These are phyloP conservation scores for Leptodermis oblonga DNA, from an alignment of 257 asterid genomes.

Conservation along the genomic window DNA sequence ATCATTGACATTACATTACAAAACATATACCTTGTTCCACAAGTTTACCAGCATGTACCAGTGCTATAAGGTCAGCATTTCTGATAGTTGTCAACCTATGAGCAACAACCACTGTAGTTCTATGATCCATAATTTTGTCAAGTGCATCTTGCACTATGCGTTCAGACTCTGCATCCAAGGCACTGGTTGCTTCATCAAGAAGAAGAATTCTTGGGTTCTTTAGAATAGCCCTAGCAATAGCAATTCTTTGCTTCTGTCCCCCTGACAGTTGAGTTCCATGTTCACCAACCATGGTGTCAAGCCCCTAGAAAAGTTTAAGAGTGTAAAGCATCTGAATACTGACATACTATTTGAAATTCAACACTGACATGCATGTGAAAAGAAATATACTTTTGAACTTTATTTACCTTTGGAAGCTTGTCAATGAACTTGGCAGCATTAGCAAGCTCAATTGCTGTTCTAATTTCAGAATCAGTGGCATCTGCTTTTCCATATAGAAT, in stretches of 20 bases:
- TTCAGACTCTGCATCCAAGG: constrained; percentile 77
- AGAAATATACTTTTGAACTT: neutral
- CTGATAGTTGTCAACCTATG: constrained; percentile 74
- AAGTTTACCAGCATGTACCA: constrained; percentile 61
- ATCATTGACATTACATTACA: neutral
- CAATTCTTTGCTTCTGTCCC: constrained; percentile 81
- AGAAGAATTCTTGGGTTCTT: constrained; percentile 76
- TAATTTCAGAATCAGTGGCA: constrained; percentile 64
- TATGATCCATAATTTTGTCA: constrained; percentile 58
- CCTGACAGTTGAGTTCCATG: constrained; percentile 83
- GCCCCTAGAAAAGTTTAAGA: constrained; percentile 46
- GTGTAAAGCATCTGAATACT: neutral
- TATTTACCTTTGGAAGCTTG: constrained; percentile 52
- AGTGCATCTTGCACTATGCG: constrained; percentile 72
- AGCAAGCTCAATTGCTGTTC: constrained; percentile 62
- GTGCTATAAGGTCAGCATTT: constrained; percentile 79
- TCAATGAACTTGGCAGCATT: constrained; percentile 76
- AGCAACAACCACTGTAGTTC: constrained; percentile 81
- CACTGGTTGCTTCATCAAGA: constrained; percentile 91
- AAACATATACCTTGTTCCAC: constrained; percentile 55
- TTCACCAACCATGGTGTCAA: constrained; percentile 80
- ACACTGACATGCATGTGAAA: neutral
- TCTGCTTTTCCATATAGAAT: constrained; percentile 56
- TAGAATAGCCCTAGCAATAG: constrained; percentile 78
- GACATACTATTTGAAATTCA: neutral